Base-by-base conservation (phyloP, 352 stramenopile genomes). In the Phytophthora quininea region DNA sequence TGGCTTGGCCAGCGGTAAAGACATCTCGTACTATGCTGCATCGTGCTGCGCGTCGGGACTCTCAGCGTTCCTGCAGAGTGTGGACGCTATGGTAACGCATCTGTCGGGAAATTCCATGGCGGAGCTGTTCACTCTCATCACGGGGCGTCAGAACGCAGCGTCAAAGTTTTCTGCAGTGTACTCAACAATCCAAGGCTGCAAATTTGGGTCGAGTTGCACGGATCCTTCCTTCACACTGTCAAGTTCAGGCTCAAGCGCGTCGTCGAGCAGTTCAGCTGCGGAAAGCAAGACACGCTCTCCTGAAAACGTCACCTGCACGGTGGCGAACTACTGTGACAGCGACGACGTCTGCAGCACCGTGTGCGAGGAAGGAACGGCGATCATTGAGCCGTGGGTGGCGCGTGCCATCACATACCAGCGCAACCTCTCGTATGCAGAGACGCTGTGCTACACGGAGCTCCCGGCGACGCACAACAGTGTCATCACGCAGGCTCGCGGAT, bases 401-500 rank as follows among this genome's bases (percentile, higher is more conserved):
- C 81, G 80, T 5, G 83, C 85, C 1, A 69, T 91, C 32, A 64
- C 72, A n/a, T 88, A 88, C 59, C 85, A 93, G 69, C 83, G 81
- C 38, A 90, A 90, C 19, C 62, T 81, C 11, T 84, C 85, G 37
- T 93, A 91, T 62, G 66, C 64, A 9, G 66, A 89, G 67, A 75
- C 74, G 10, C 66, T 95, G 29, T 95, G 87, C 61, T 80, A 79
- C 47, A 74, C 84, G 9, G 82, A 93, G 55, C 71, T 93, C 3
- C 73, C 80, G 0, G 87, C 65, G 3, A 90, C 85, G 9, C 87
- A 95, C 76, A 95, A 95, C 67, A 89, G 77, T 47, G 84, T 77
- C 24, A 93, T 83, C 45, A 90, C 82, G 1, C 62, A 77, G 33
- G 82, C 81, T 2, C 71, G 69, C 29, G 86, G 83, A 35, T 92